phyloP scores from a whole-genome alignment of 805 yeast genomes.

The Kodamaea kaohsiungensis region DNA sequence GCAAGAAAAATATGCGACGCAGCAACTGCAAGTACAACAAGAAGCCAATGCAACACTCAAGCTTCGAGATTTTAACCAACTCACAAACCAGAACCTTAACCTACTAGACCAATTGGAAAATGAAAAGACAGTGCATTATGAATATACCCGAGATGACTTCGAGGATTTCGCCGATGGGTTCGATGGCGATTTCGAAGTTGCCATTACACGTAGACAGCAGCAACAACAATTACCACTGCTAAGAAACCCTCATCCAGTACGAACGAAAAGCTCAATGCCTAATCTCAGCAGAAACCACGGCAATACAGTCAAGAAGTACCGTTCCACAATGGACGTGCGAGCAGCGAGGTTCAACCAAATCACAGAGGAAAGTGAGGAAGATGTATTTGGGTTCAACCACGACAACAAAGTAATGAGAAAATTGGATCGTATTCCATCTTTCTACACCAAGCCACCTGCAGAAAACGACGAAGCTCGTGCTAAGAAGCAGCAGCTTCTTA shows the following conservation, averaged over 20 bases:
- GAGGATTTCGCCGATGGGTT: conserved; percentile 15
- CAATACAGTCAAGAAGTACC: conserved; percentile 26
- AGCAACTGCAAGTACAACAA: conserved; percentile 10
- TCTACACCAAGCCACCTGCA: conserved; percentile 22
- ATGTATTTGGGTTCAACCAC: conserved; percentile 22
- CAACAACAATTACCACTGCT: not conserved
- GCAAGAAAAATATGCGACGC: conserved; percentile 14
- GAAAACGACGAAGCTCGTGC: not conserved
- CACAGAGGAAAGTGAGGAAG: conserved; percentile 10
- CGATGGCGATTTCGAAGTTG: conserved; percentile 9
- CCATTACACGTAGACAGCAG: not conserved
- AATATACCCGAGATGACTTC: conserved; percentile 38
- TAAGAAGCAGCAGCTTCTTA: conserved; percentile 29
- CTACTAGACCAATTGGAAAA: conserved; percentile 27
- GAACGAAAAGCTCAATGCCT: conserved; percentile 24
- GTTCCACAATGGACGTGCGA: conserved; percentile 35
- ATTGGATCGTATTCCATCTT: conserved; percentile 44
- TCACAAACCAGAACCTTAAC: conserved; percentile 12
- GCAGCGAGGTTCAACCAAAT: conserved; percentile 6
- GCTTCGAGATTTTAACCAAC: conserved; percentile 26
- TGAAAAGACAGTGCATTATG: conserved; percentile 37
- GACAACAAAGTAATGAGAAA: conserved; percentile 36
- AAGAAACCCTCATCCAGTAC: not conserved
- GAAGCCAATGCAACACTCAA: conserved; percentile 32
- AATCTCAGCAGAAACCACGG: conserved; percentile 13